These are phyloP conservation scores for Brassica juncea DNA, from an alignment of 345 rosid genomes.

Conservation along the genomic window DNA sequence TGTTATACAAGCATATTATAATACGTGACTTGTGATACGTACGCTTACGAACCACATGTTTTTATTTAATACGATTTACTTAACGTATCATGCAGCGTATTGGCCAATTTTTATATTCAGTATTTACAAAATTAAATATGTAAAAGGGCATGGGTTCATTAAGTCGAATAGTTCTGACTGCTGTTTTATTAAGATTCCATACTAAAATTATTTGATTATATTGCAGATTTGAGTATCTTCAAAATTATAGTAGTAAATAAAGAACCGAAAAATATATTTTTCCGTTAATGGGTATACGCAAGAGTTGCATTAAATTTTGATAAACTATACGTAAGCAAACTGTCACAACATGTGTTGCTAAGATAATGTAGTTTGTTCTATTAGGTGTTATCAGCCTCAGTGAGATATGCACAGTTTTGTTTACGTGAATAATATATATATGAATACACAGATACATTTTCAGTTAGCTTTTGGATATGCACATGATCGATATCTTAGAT, in stretches of 20 bases:
- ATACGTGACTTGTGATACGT: conserved; percentile 38
- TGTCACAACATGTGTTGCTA: conserved; percentile 37
- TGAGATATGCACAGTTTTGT: conserved; percentile 27
- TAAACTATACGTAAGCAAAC: conserved; percentile 15
- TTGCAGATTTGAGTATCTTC: conserved; percentile 31
- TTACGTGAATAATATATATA: conserved; percentile 8
- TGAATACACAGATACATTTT: background rate
- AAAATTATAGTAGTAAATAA: background rate
- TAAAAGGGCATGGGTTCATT: conserved; percentile 26
- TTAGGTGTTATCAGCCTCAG: conserved; percentile 37
- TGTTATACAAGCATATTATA: conserved; percentile 22
- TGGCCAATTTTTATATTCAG: conserved; percentile 29
- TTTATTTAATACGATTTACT: conserved; percentile 21
- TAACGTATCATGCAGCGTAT: conserved; percentile 40
- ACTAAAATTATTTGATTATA: conserved; percentile 8
- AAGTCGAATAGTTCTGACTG: conserved; percentile 30
- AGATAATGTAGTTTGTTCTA: conserved; percentile 37
- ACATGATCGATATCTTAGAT: conserved; percentile 34
- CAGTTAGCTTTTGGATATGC: conserved; percentile 17
- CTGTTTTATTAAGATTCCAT: conserved; percentile 26
- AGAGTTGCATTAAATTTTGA: background rate
- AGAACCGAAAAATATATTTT: background rate
- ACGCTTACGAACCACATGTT: conserved; percentile 34
- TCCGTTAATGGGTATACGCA: background rate
- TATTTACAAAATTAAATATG: background rate